Percentiles rank a stretch among this genome's conserved stretches.
Evolutionary conservation across 2,329 filamentous ascomycete genomes (phyloP).

Genomic region (Talaromyces sp.): DNA sequence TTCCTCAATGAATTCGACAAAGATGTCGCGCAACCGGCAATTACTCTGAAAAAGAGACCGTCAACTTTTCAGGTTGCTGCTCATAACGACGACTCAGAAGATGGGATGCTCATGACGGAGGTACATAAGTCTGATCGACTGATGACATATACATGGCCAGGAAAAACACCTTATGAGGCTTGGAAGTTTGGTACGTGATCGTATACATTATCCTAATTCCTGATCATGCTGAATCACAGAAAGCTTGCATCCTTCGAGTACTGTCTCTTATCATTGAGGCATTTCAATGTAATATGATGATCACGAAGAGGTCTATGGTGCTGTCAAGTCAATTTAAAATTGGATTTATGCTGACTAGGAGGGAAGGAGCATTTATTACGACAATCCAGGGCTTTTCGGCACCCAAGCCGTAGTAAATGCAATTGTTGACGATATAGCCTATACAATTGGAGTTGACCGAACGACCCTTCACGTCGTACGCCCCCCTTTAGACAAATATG

Average conservation of each 20-base stretch:
- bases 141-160: constrained; percentile 52
- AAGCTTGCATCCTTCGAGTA: constrained; percentile 43
- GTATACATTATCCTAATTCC: neutral
- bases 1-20: constrained; percentile 16
- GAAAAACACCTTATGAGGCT: constrained; percentile 52
- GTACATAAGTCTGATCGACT: constrained; percentile 16
- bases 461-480: constrained; percentile 55
- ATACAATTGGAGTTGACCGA: constrained; percentile 55
- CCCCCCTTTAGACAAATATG: constrained; percentile 1
- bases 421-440: constrained; percentile 59
- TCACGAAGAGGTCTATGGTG: constrained; percentile 54
- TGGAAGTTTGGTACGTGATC: constrained; percentile 47
- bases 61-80: constrained; percentile 29
- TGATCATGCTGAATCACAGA: neutral
- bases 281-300: constrained; percentile 44
- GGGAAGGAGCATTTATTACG: constrained; percentile 60
- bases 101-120: constrained; percentile 14
- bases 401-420: constrained; percentile 56
- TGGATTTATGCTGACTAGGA: neutral
- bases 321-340: neutral
- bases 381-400: constrained; percentile 56
- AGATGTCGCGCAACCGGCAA: constrained; percentile 22
- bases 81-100: constrained; percentile 29
- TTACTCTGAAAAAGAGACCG: constrained; percentile 27
- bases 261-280: constrained; percentile 54